A percentile compares a stretch with the other conserved stretches of the same genome.
Evolutionary conservation across 768 basidiomycete species (phyloP).

Genomic region (Suillus alpinus): DNA sequence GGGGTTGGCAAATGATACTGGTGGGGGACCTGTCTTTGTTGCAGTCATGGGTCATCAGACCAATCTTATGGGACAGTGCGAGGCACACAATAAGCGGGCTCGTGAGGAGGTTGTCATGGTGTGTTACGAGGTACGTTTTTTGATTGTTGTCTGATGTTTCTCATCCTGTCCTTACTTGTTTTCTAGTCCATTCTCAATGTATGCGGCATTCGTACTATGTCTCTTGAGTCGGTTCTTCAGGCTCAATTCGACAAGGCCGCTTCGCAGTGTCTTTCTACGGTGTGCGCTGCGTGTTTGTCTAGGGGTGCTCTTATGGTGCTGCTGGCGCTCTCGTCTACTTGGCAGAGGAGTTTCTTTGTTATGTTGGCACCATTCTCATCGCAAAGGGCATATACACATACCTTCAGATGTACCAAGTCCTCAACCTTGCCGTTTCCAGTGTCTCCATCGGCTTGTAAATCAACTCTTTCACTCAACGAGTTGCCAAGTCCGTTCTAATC

Average conservation of each 20-base stretch:
- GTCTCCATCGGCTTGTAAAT: slow-evolving; percentile 77
- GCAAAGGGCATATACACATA: no score
- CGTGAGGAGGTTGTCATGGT: slow-evolving; percentile 80
- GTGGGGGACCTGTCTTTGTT: slow-evolving; percentile 88
- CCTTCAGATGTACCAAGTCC: slow-evolving; percentile 27
- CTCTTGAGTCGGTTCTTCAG: slow-evolving; percentile 70
- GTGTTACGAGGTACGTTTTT: slow-evolving; percentile 76
- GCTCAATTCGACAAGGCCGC: slow-evolving; percentile 66
- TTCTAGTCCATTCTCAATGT: slow-evolving; percentile 74
- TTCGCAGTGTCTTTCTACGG: slow-evolving; percentile 64
- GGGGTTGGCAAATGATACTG: slow-evolving; percentile 91
- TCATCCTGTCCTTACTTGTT: slow-evolving; percentile 6
- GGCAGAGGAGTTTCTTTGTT: slow-evolving; percentile 88
- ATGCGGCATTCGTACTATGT: slow-evolving; percentile 84
- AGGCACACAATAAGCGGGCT: slow-evolving; percentile 79
- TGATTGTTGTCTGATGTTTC: not conserved
- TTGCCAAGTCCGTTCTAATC: slow-evolving; percentile 85
- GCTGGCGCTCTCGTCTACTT: slow-evolving; percentile 79
- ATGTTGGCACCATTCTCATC: slow-evolving; percentile 82
- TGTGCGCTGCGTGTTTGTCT: slow-evolving; percentile 77
- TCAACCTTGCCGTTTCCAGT: slow-evolving; percentile 85
- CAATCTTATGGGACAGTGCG: slow-evolving; percentile 62
- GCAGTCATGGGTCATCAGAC: slow-evolving; percentile 73
- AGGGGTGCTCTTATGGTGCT: slow-evolving; percentile 82
- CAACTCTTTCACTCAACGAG: slow-evolving; percentile 83